Conservation (phyloP, 1,139 yeast genomes). For the Kazachstania sp. region DNA sequence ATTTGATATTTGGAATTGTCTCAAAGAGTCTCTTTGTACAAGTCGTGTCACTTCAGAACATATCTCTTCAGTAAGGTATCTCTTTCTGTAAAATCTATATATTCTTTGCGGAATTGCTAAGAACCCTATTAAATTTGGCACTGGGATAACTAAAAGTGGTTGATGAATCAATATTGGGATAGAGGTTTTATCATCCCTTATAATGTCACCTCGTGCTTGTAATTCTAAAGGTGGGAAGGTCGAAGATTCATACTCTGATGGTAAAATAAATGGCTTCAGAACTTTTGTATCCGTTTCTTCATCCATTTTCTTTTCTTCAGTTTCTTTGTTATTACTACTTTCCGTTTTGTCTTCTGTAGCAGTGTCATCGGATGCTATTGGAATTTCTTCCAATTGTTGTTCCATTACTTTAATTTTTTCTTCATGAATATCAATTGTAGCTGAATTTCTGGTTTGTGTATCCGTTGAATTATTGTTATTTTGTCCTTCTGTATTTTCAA, state of each 20-base stretch:
- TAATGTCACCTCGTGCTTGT: constrained; percentile 17
- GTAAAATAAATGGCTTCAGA: constrained; percentile 53
- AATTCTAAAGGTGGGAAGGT: constrained; percentile 52
- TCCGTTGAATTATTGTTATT: not conserved
- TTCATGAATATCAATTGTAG: not conserved
- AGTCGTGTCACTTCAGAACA: constrained; percentile 55
- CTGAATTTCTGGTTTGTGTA: not conserved
- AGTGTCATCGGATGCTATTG: not conserved
- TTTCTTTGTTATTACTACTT: constrained; percentile 4
- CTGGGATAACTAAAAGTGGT: constrained; percentile 64
- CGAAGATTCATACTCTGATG: constrained; percentile 47
- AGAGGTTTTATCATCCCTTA: constrained; percentile 30
- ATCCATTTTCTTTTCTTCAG: not conserved
- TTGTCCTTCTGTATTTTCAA: not conserved
- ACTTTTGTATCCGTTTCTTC: constrained; percentile 18
- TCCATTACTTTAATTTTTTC: not conserved
- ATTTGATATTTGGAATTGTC: constrained; percentile 45
- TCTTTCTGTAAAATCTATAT: constrained; percentile 66
- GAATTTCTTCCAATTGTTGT: not conserved
- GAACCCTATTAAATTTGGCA: constrained; percentile 74
- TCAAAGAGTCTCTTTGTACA: constrained; percentile 42
- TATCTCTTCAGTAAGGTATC: constrained; percentile 63
- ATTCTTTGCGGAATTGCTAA: constrained; percentile 65
- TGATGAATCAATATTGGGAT: constrained; percentile 61
- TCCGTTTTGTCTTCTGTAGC: not conserved